Conservation (phyloP, 495 filamentous ascomycete genomes). For the Talaromyces proteolyticus region DNA sequence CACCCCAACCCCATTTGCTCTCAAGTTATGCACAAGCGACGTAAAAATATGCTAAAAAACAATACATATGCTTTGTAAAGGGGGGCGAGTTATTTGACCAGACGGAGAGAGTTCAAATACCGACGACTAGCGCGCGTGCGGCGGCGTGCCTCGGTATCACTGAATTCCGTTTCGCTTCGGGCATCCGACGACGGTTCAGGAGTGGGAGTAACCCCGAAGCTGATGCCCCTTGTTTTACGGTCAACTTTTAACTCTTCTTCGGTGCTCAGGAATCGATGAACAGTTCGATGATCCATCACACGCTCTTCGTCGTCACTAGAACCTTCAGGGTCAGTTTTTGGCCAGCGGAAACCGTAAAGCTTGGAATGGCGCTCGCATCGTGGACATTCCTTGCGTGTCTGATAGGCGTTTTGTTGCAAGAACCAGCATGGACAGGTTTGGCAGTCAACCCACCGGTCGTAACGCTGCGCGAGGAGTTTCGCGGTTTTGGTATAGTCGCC, state of each 20-base stretch:
- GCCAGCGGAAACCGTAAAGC: constrained; percentile 92
- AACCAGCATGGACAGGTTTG: constrained; percentile 75
- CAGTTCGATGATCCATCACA: constrained; percentile 63
- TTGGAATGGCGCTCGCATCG: constrained; percentile 94
- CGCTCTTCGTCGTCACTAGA: constrained; percentile 69
- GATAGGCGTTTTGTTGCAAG: constrained; percentile 81
- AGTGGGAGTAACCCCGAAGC: constrained; percentile 19
- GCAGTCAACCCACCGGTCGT: constrained; percentile 81
- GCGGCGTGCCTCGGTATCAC: constrained; percentile 27
- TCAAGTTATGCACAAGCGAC: too few relatives aligned
- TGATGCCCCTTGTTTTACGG: constrained; percentile 34
- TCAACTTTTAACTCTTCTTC: constrained; percentile 59
- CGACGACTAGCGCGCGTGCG: constrained; percentile 28
- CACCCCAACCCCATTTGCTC: too few relatives aligned
- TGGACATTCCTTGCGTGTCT: constrained; percentile 76
- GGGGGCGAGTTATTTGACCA: neutral
- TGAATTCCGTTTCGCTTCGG: constrained; percentile 31
- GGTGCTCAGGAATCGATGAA: constrained; percentile 63
- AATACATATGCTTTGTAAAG: too few relatives aligned
- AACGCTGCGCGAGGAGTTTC: constrained; percentile 62
- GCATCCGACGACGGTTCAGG: constrained; percentile 31
- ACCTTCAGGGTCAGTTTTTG: constrained; percentile 79
- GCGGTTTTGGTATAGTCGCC: constrained; percentile 77
- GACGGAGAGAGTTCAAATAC: neutral
- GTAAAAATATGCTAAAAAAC: too few relatives aligned